These are phyloP conservation scores for Aspergillus sp. DNA, from an alignment of 2,329 filamentous ascomycete species.

Conservation along the genomic window DNA sequence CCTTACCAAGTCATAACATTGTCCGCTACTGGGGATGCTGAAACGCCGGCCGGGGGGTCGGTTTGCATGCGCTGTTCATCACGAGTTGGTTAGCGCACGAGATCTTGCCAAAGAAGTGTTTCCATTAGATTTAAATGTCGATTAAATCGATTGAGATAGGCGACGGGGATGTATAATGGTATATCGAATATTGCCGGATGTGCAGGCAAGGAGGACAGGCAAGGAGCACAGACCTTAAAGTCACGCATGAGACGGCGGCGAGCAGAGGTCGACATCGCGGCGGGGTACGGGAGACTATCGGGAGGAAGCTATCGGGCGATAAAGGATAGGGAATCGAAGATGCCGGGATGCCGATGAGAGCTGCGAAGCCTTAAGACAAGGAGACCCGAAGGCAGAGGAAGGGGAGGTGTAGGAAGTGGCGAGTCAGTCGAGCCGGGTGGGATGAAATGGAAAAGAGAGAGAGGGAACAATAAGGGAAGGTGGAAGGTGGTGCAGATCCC, in stretches of 20 bases:
- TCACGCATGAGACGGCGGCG: conserved; percentile 97
- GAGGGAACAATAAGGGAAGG: not conserved
- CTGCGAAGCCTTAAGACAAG: not conserved
- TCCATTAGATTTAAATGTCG: not conserved
- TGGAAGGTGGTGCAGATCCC: not conserved
- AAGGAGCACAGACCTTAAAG: conserved; percentile 74
- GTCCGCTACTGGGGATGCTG: conserved; percentile 82
- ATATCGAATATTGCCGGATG: not conserved
- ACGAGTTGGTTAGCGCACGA: conserved; percentile 11
- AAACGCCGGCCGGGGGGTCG: conserved; percentile 93
- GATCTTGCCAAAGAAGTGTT: not conserved
- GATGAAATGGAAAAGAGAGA: not conserved
- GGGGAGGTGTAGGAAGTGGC: not conserved
- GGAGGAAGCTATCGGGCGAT: conserved; percentile 9
- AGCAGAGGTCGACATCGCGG: conserved; percentile 83
- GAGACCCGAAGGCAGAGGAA: not conserved
- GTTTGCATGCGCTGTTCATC: conserved; percentile 88
- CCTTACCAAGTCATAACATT: conserved; percentile 44
- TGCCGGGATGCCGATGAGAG: not conserved
- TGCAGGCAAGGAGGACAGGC: conserved; percentile 25
- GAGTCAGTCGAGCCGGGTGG: no score
- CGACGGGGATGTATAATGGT: not conserved
- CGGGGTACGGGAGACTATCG: conserved; percentile 12
- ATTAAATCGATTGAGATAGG: not conserved
- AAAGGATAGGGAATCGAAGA: not conserved